Percentiles rank a stretch among this genome's conserved stretches.
Evolutionary conservation across 345 rosid genomes (phyloP).

Genomic region (Bruguiera gymnorhiza): DNA sequence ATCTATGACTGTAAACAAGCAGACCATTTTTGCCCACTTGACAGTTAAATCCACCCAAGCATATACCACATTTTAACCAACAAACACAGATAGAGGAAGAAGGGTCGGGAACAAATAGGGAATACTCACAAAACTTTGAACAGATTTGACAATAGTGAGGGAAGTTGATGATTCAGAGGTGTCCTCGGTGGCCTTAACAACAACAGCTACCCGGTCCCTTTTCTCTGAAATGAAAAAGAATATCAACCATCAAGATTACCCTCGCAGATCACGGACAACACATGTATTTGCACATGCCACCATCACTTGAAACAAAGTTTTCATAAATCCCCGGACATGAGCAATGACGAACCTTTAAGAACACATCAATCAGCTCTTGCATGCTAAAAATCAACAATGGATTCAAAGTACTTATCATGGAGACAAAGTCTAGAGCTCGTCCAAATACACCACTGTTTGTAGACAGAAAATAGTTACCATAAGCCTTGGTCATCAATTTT

Average conservation of each 20-base stretch:
- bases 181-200: conserved; percentile 56
- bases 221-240: conserved; percentile 33
- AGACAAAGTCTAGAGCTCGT: too few species aligned
- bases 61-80: background rate
- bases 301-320: too few species aligned
- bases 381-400: too few species aligned
- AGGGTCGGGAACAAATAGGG: background rate
- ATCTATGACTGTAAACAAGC: background rate
- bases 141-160: conserved; percentile 50
- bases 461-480: too few species aligned
- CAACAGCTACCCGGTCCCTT: conserved; percentile 29
- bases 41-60: background rate
- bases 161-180: conserved; percentile 64
- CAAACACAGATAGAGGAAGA: background rate
- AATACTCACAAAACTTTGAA: conserved; percentile 63
- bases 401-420: too few species aligned
- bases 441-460: too few species aligned
- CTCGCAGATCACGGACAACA: background rate
- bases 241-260: conserved; percentile 7
- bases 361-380: too few species aligned
- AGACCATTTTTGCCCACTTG: too few species aligned
- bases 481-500: too few species aligned
- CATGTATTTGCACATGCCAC: too few species aligned
- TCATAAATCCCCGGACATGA: too few species aligned
- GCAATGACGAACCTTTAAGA: too few species aligned